Evolutionary conservation across 1,139 yeast genomes (phyloP), one percentile per base, ranked within the genome.

Genomic region (Meyerozyma carpophila): DNA sequence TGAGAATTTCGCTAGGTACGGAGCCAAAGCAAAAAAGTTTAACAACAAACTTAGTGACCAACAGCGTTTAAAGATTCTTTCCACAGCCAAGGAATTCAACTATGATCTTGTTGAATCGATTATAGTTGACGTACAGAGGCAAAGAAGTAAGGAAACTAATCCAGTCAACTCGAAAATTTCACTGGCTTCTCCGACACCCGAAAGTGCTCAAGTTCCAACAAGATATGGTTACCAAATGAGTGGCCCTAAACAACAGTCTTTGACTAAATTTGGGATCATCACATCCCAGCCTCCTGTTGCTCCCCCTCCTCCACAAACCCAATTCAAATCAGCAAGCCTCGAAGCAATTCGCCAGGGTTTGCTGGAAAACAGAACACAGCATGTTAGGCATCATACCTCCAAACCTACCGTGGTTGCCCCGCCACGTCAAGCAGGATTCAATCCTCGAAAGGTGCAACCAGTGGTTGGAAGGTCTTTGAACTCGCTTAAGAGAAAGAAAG

Each of bases 351-450:
- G 79, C 45, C 61, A 58, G 43, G 70, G 71, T 44, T 55, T 75
- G 11, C 37, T 34, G 37, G 37, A 10, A 10, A 34, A 34, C 26
- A 18, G 26, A 13, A 21, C 37, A 8, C 37, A 13, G 36, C 36
- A 34, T 5, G 13, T 11, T 18, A 34, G 11, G 9, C 25, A 14
- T 8, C 21, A 41, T 4, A 42, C 43, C 14, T 41, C 49, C 1
- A 32, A 21, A 11, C 37, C 63, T 51, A 68, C 57, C 66, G 50
- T 84, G 65, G 81, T 81, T 1, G 81, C 82, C 40, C 85, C 96
- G 3, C 78, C 96, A 1, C 72, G 96, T 42, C 87, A 91, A 0
- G 80, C 95, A 1, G 97, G 96, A 0, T 91, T 89, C 62, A 86
- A 89, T 56, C 18, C 41, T 13, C 58, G 53, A 32, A 41, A 53